phyloP scores from a whole-genome alignment of 352 stramenopile species.

The Globisporangium iwayamae region DNA sequence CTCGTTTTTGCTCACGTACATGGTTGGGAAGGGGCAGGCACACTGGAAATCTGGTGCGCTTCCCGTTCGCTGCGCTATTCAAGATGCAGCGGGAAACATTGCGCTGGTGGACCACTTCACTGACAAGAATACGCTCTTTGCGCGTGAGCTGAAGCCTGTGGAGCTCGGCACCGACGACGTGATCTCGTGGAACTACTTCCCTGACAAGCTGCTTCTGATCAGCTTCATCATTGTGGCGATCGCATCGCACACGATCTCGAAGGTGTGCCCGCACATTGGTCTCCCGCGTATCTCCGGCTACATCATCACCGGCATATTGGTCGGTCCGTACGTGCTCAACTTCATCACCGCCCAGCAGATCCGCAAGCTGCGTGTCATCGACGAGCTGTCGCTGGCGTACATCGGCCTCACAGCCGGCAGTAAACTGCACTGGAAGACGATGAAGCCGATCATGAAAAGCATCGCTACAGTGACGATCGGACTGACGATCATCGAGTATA shows the following conservation, averaged over 20 bases:
- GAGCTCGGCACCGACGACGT: slow-evolving; percentile 46
- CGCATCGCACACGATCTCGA: slow-evolving; percentile 56
- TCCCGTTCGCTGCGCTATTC: slow-evolving; percentile 43
- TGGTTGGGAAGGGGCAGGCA: slow-evolving; percentile 46
- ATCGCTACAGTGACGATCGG: slow-evolving; percentile 49
- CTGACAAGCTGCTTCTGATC: slow-evolving; percentile 43
- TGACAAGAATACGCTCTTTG: slow-evolving; percentile 61
- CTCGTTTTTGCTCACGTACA: slow-evolving; percentile 55
- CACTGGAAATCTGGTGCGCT: slow-evolving; percentile 60
- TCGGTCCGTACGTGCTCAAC: slow-evolving; percentile 63
- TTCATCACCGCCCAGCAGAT: slow-evolving; percentile 44
- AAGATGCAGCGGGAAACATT: slow-evolving; percentile 48
- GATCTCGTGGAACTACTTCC: slow-evolving; percentile 51
- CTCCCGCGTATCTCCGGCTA: slow-evolving; percentile 67
- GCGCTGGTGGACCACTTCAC: slow-evolving; percentile 56
- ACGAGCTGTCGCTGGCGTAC: slow-evolving; percentile 65
- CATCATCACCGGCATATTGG: slow-evolving; percentile 57
- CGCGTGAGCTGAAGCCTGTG: slow-evolving; percentile 56
- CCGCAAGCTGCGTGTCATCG: slow-evolving; percentile 48
- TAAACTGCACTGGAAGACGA: slow-evolving; percentile 62
- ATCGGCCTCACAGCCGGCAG: slow-evolving; percentile 58
- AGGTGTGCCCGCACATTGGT: slow-evolving; percentile 53
- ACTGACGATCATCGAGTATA: slow-evolving; percentile 56
- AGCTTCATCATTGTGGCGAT: slow-evolving; percentile 61
- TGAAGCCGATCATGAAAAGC: slow-evolving; percentile 59